Evolutionary conservation across 2,329 filamentous ascomycete genomes (phyloP).

Genomic region (Penicillium verrucosum): DNA sequence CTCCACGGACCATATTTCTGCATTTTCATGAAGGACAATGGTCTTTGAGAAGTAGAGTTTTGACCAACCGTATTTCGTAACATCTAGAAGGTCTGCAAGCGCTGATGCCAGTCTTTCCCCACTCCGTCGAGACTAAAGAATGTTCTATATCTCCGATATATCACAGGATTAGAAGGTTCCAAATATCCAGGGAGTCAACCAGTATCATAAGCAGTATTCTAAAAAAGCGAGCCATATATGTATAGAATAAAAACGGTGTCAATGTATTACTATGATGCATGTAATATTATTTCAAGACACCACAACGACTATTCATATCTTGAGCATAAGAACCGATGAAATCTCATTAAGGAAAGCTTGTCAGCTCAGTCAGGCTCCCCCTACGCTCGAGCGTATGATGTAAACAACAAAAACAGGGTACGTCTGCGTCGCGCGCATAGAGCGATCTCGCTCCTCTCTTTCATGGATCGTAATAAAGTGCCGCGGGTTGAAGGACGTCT

Average conservation of each 20-base stretch:
- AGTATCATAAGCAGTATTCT: too few species aligned
- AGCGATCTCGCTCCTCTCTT: not conserved
- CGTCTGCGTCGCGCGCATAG: not conserved
- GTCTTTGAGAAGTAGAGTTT: too few species aligned
- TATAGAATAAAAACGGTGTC: not conserved
- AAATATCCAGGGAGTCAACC: too few species aligned
- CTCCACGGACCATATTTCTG: too few species aligned
- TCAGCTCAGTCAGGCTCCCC: not conserved
- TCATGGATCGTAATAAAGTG: not conserved
- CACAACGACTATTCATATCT: not conserved
- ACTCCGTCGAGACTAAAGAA: too few species aligned
- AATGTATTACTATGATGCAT: not conserved
- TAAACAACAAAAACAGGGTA: not conserved
- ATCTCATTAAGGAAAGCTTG: not conserved
- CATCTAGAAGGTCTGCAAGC: too few species aligned
- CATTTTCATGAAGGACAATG: too few species aligned
- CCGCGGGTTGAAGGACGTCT: not conserved
- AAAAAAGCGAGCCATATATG: too few species aligned
- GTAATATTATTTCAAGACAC: not conserved
- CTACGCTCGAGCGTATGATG: not conserved
- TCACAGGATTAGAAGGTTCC: too few species aligned
- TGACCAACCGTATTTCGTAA: too few species aligned
- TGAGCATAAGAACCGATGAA: not conserved
- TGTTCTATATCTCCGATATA: too few species aligned
- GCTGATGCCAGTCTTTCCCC: too few species aligned